Evolutionary conservation across 1,284 basidiomycete genomes (phyloP), one percentile per base, ranked within the genome.

Genomic region (Tylopilus orsonianus): DNA sequence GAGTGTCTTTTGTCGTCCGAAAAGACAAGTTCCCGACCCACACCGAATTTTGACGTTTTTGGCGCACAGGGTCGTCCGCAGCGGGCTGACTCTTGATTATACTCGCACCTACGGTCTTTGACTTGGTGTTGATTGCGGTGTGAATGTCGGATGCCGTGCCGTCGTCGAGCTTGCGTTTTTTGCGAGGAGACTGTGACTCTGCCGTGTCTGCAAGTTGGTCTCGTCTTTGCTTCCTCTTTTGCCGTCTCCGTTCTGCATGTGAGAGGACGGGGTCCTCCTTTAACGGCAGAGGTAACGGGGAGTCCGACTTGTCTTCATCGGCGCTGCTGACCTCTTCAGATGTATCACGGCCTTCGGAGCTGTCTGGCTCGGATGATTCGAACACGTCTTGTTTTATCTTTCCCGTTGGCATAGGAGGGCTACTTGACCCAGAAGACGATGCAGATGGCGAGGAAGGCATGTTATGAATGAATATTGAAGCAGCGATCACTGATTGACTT

Each of bases 1-100:
- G 71, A 8, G 82, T 73, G 13, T 87, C 84, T 41, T 79, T 71
- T 0, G 86, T 90, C 16, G 95, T 97, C 69, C 90, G 90, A 78
- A 91, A 99, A 16, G 90, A 81, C 63, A 99, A 66, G 68, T 99
- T 99, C 38, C 97, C 96, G 32, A 98, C 85, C 92, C 96, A 99
- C 30, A 99, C 77, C 3, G 90, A 93, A 61, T 93, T 86, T 61
- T 91, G 82, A 34, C 84, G 79, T 66, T 81, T 73, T 29, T 27
- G 46, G 2, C 56, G 46, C 18, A 55, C 56, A 12, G 54, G 27
- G 41, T 59, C 50, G 56, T 52, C 35, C 13, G 20, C 14, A 5
- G 33, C 2, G 9, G 12, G 14, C 18, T 19, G 13, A 1, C 32
- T 5, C 16, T 32, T 44, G 19, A 64, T 3, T 5, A 14, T 30